These are phyloP conservation scores for Botryotinia calthae DNA, from an alignment of 2,329 filamentous ascomycete genomes.

Conservation along the genomic window DNA sequence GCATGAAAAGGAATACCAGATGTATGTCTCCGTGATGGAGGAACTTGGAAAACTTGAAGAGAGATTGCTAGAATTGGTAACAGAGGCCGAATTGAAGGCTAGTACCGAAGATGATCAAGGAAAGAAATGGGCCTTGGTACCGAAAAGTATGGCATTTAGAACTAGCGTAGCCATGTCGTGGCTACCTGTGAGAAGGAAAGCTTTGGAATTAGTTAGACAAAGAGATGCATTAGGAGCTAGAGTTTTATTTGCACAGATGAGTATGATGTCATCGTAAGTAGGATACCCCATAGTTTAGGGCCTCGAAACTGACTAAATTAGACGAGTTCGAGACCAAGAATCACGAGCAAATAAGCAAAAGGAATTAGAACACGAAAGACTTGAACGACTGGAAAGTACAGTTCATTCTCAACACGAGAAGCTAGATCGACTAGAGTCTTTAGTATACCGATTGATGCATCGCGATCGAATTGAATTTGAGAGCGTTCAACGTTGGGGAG, in stretches of 20 bases:
- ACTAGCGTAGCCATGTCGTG: slow-evolving; percentile 47
- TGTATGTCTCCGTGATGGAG: slow-evolving; percentile 50
- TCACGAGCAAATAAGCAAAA: slow-evolving; percentile 26
- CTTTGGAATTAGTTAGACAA: slow-evolving; percentile 47
- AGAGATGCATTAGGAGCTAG: slow-evolving; percentile 46
- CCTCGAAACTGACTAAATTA: slow-evolving; percentile 20
- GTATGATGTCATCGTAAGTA: slow-evolving; percentile 47
- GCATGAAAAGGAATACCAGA: slow-evolving; percentile 44
- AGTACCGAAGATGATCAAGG: slow-evolving; percentile 25
- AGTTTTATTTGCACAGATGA: slow-evolving; percentile 50
- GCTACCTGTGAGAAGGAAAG: slow-evolving; percentile 46
- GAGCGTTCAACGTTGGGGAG: slow-evolving; percentile 2
- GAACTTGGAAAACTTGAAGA: slow-evolving; percentile 46
- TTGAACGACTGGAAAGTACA: slow-evolving; percentile 28
- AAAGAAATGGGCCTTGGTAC: slow-evolving; percentile 42
- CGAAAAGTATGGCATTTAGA: slow-evolving; percentile 41
- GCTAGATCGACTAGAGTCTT: slow-evolving; percentile 29
- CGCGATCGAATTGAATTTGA: slow-evolving; percentile 21
- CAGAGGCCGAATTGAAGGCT: slow-evolving; percentile 42
- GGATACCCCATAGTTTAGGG: neutral
- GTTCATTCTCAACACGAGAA: slow-evolving; percentile 31
- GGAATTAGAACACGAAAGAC: slow-evolving; percentile 25
- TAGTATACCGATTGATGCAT: slow-evolving; percentile 31
- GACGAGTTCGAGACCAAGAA: slow-evolving; percentile 33
- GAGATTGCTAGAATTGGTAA: slow-evolving; percentile 46